A percentile compares a stretch with the other conserved stretches of the same genome.
Conservation (phyloP, 75 land plant genomes). For the Pinus tabuliformis region DNA sequence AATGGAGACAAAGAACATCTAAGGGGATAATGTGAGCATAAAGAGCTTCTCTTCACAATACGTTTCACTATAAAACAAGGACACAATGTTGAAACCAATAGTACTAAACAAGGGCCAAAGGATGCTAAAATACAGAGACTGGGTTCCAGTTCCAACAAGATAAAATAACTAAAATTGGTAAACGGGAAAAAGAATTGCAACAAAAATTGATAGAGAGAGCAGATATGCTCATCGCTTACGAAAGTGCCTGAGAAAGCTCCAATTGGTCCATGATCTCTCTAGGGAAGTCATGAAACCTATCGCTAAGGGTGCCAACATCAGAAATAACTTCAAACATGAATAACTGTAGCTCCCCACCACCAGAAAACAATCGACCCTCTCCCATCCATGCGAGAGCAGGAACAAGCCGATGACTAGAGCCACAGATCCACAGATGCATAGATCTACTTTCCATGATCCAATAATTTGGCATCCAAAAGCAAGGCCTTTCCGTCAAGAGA, state of each 20-base stretch:
- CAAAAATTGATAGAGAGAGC: conserved; percentile 37
- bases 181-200: conserved; percentile 38
- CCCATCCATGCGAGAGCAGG: conserved; percentile 68
- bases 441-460: neutral
- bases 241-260: conserved; percentile 29
- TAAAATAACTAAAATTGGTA: conserved; percentile 28
- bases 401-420: conserved; percentile 31
- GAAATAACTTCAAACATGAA: conserved; percentile 31
- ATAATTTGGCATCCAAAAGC: neutral
- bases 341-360: neutral
- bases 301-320: conserved; percentile 47
- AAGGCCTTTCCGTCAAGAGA: conserved; percentile 37
- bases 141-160: neutral
- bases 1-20: conserved; percentile 5
- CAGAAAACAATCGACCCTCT: conserved; percentile 31
- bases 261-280: conserved; percentile 34
- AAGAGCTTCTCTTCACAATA: conserved; percentile 28
- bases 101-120: conserved; percentile 14
- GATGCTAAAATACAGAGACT: neutral
- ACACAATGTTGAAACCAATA: conserved; percentile 13
- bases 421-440: conserved; percentile 28
- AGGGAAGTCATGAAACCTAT: conserved; percentile 51
- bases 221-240: conserved; percentile 35
- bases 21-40: conserved; percentile 6
- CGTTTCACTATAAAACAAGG: conserved; percentile 11